These are phyloP conservation scores for Herpetomonas samuelpessoai DNA, from an alignment of 208 protist genomes.

Conservation along the genomic window DNA sequence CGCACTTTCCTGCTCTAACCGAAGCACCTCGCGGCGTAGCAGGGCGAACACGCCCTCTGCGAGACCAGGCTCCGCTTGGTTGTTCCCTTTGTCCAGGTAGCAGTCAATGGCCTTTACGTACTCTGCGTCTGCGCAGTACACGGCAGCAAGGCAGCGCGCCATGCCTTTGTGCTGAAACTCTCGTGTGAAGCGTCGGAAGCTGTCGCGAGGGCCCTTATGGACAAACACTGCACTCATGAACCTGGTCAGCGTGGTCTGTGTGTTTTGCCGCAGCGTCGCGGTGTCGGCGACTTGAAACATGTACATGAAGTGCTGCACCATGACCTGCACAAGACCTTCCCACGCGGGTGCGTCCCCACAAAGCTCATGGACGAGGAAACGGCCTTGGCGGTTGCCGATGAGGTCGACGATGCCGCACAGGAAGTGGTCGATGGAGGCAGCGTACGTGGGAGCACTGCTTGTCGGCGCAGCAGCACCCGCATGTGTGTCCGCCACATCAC, in stretches of 20 bases:
- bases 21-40: constrained; percentile 45
- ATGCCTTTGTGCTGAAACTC: constrained; percentile 54
- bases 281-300: constrained; percentile 46
- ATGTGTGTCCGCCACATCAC: too few species aligned
- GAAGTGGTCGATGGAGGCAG: neutral
- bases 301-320: constrained; percentile 45
- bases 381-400: neutral
- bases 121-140: constrained; percentile 36
- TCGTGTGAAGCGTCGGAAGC: constrained; percentile 29
- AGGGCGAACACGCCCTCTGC: constrained; percentile 52
- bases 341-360: neutral
- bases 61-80: constrained; percentile 36
- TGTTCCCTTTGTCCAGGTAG: constrained; percentile 51
- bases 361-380: neutral
- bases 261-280: constrained; percentile 18
- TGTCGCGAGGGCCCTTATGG: constrained; percentile 7
- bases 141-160: constrained; percentile 47
- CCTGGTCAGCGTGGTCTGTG: constrained; percentile 38
- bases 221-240: constrained; percentile 25
- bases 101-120: constrained; percentile 66
- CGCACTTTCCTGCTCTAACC: constrained; percentile 9
- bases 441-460: too few species aligned
- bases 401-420: constrained; percentile 4
- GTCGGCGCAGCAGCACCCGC: too few species aligned
- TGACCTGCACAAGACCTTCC: constrained; percentile 30